Base-by-base conservation (phyloP, 1,139 yeast species). In the Saccharomyces pastorianus region DNA sequence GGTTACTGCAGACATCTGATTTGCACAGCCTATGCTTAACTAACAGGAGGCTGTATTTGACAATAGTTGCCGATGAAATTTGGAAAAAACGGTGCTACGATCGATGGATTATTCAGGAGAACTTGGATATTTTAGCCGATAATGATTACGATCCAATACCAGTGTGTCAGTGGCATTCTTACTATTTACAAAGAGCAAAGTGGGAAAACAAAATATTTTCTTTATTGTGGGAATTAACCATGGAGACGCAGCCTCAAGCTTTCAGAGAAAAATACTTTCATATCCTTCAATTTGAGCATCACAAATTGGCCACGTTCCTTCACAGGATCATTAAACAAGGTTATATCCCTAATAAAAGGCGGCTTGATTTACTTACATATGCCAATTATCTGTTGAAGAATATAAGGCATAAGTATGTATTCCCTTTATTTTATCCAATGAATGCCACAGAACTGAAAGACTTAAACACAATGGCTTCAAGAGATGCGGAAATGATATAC, bases 391-490 rank as follows among this genome's bases (percentile, higher is more conserved):
- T 60, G 44, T 52, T 61, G 31, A 56, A 53, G 14, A 53, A 61
- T 13, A 17, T 58, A 41, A 53, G 65, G 17, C 66, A 62, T 47
- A 56, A 52, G 26, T 51, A 57, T 23, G 58, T 62, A 14, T 60
- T 61, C 51, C 52, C 56, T 14, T 48, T 56, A n/a, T 55, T 58
- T 41, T 50, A 57, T 25, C 47, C 47, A 13, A 20, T 46, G 26
- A 34, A 34, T 26, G 53, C 46, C 9, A 46, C 51, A 1, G 26
- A 34, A 13, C 38, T 48, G 17, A 54, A 55, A 32, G 51, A 53
- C 50, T 55, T 51, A 2, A 57, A 54, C 23, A 52, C 52, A 5
- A 38, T 38, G 44, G 44, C 44, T 3, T 38, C 44, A 4, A 38
- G 7, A 9, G 59, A 59, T 14, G 59, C 61, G 48, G 62, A 59